A percentile compares a stretch with the other conserved stretches of the same genome.
Evolutionary conservation across 2,329 filamentous ascomycete species (phyloP).

Genomic region (Cladosporium cucumerinum): DNA sequence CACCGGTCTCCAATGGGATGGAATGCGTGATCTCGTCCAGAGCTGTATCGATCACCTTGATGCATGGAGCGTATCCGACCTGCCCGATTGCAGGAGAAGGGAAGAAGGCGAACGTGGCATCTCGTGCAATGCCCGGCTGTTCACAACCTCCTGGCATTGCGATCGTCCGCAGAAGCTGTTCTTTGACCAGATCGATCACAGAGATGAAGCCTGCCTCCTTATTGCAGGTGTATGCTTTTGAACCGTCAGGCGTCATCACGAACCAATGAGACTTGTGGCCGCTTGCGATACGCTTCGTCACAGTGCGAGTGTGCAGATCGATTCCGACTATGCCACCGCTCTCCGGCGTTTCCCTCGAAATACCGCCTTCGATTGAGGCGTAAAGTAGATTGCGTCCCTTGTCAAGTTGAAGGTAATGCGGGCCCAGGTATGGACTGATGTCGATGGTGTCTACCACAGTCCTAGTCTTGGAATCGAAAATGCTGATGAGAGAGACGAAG

Average conservation of each 20-base stretch:
- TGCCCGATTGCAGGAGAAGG: slow-evolving; percentile 1
- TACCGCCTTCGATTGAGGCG: slow-evolving; percentile 16
- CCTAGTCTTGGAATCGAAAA: slow-evolving; percentile 17
- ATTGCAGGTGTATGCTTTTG: slow-evolving; percentile 20
- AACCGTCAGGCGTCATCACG: slow-evolving; percentile 19
- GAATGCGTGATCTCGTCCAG: not conserved
- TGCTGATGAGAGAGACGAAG: slow-evolving; percentile 11
- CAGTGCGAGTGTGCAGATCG: slow-evolving; percentile 11
- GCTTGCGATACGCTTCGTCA: slow-evolving; percentile 17
- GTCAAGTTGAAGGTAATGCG: slow-evolving; percentile 17
- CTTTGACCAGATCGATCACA: not conserved
- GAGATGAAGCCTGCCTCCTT: slow-evolving; percentile 16
- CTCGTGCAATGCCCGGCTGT: not conserved
- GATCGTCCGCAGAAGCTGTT: not conserved
- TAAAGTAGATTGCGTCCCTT: slow-evolving; percentile 16
- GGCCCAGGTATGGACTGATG: slow-evolving; percentile 17
- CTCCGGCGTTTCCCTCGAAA: not conserved
- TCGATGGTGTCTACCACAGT: slow-evolving; percentile 17
- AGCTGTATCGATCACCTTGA: slow-evolving; percentile 2
- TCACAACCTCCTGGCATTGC: not conserved
- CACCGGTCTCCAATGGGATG: not conserved
- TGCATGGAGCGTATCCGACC: not conserved
- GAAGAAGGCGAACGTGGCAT: not conserved
- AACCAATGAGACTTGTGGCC: slow-evolving; percentile 20
- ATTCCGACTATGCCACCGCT: slow-evolving; percentile 19